A percentile compares a stretch with the other conserved stretches of the same genome.
These are phyloP conservation scores for Aspergillus sp. DNA, from an alignment of 2,329 filamentous ascomycete species.

Conservation along the genomic window DNA sequence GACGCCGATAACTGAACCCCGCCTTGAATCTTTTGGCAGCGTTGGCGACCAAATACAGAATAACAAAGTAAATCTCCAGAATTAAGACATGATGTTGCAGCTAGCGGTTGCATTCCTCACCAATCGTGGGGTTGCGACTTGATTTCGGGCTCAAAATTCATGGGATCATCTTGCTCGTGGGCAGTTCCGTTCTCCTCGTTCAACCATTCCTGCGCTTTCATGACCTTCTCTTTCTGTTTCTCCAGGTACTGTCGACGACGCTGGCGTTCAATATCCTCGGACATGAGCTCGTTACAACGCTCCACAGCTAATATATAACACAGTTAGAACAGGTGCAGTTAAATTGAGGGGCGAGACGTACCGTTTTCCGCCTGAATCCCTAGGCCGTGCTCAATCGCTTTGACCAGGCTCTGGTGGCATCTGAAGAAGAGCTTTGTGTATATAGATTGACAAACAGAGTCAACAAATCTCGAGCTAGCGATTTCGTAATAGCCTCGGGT, in stretches of 20 bases:
- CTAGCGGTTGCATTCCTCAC: not conserved
- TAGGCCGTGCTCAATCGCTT: constrained; percentile 29
- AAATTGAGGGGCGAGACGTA: constrained; percentile 17
- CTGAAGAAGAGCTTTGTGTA: constrained; percentile 37
- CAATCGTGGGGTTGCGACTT: constrained; percentile 13
- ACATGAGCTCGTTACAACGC: constrained; percentile 38
- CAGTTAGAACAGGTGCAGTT: not conserved
- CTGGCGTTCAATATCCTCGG: constrained; percentile 37
- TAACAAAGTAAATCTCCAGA: not conserved
- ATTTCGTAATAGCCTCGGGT: constrained; percentile 41
- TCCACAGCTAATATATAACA: constrained; percentile 27
- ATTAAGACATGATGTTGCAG: not conserved
- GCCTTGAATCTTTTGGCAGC: constrained; percentile 7
- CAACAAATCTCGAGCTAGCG: constrained; percentile 39
- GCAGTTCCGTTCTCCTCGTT: constrained; percentile 14
- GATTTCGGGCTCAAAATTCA: constrained; percentile 5
- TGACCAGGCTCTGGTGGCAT: constrained; percentile 33
- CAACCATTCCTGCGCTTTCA: constrained; percentile 35
- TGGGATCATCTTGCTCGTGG: constrained; percentile 9
- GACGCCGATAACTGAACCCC: constrained; percentile 18
- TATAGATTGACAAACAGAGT: constrained; percentile 39
- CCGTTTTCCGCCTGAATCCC: constrained; percentile 32
- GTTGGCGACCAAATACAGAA: not conserved
- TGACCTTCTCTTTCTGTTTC: constrained; percentile 35
- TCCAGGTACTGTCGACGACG: constrained; percentile 28